Conservation (phyloP, 768 basidiomycete genomes). For the Suillus subalutaceus region DNA sequence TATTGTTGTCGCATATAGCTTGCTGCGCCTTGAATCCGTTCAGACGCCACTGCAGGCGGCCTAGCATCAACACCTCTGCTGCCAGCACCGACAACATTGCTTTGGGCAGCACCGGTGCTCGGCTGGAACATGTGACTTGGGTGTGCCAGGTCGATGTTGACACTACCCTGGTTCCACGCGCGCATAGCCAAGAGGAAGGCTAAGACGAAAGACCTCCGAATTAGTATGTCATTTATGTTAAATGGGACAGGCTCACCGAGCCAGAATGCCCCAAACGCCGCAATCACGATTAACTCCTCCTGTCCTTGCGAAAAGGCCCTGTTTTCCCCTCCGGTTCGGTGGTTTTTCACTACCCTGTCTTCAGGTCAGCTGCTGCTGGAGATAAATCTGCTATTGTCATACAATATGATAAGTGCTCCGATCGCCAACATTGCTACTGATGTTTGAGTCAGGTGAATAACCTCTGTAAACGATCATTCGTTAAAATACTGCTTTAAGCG, state of each 20-base stretch:
- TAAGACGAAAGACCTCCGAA: slow-evolving; percentile 17
- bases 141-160: slow-evolving; percentile 33
- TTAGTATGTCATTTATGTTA: background rate
- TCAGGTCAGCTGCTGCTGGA: background rate
- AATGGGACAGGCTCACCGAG: slow-evolving; percentile 51
- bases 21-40: slow-evolving; percentile 18
- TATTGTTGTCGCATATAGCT: slow-evolving; percentile 29
- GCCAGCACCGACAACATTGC: slow-evolving; percentile 36
- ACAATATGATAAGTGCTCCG: slow-evolving; percentile 67
- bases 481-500: slow-evolving; percentile 10
- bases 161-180: slow-evolving; percentile 36
- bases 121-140: slow-evolving; percentile 35
- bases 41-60: slow-evolving; percentile 17
- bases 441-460: slow-evolving; percentile 72
- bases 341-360: slow-evolving; percentile 67
- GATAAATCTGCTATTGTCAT: slow-evolving; percentile 1
- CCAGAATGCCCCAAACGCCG: slow-evolving; percentile 74
- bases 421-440: slow-evolving; percentile 71
- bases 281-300: slow-evolving; percentile 74
- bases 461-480: slow-evolving; percentile 42
- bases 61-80: slow-evolving; percentile 30
- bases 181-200: slow-evolving; percentile 47
- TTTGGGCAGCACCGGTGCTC: slow-evolving; percentile 37
- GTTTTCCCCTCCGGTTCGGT: slow-evolving; percentile 51
- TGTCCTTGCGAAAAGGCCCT: slow-evolving; percentile 68